Conservation (phyloP, 495 filamentous ascomycete species). For the Aspergillus sparsus region DNA sequence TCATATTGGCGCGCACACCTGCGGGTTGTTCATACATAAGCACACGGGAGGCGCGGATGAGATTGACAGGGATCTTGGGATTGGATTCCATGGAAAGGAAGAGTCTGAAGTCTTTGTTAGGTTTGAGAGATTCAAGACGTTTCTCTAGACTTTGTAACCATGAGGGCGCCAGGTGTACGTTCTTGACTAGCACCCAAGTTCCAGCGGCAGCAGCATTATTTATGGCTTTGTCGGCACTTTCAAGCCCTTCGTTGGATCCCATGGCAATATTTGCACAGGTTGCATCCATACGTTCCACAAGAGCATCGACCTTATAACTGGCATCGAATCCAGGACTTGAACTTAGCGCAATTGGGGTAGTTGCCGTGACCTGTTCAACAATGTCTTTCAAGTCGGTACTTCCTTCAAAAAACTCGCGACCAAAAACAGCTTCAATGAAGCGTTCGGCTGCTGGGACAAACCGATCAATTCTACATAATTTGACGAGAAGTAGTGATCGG, state of each 20-base stretch:
- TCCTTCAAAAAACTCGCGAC: conserved; percentile 75
- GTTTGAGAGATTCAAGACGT: conserved; percentile 90
- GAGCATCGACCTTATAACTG: conserved; percentile 95
- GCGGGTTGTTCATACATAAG: conserved; percentile 99
- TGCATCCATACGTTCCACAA: conserved; percentile 79
- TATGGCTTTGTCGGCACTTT: conserved; percentile 93
- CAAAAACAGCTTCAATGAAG: conserved; percentile 88
- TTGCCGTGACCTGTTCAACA: conserved; percentile 78
- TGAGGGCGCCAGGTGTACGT: conserved; percentile 92
- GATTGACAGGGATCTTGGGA: conserved; percentile 94
- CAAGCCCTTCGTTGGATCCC: conserved; percentile 92
- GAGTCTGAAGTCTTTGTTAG: conserved; percentile 88
- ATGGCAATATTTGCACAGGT: conserved; percentile 97
- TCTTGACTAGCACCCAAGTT: conserved; percentile 97
- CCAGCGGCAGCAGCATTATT: conserved; percentile 88
- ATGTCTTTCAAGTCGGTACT: conserved; percentile 83
- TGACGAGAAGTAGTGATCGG: conserved; percentile 81
- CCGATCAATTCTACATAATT: conserved; percentile 91
- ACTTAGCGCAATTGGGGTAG: conserved; percentile 83
- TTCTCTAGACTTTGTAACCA: conserved; percentile 99
- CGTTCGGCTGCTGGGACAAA: conserved; percentile 90
- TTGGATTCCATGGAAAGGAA: conserved; percentile 98
- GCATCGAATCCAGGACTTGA: conserved; percentile 97
- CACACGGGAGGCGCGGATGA: conserved; percentile 88
- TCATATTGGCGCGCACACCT: conserved; percentile 97